phyloP scores from a whole-genome alignment of 352 stramenopile genomes.

The Globisporangium cystogenes region DNA sequence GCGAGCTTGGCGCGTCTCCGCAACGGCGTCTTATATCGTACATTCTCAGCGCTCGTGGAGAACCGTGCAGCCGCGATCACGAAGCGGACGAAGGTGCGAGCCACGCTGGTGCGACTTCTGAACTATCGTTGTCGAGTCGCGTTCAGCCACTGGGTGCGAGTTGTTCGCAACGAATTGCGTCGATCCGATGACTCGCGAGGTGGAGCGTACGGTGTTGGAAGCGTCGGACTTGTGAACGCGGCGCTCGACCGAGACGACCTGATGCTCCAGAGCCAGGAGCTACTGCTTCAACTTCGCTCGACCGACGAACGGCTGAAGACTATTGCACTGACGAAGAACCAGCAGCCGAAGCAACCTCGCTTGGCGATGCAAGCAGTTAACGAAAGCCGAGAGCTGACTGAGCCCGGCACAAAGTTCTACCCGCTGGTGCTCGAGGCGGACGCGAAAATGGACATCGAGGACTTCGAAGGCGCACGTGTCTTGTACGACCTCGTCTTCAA shows the following conservation, averaged over 20 bases:
- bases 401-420: constrained; percentile 32
- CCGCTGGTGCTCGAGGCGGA: constrained; percentile 48
- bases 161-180: constrained; percentile 4
- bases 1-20: constrained; percentile 29
- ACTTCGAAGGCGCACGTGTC: constrained; percentile 32
- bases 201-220: constrained; percentile 29
- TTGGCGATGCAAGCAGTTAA: not conserved
- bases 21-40: constrained; percentile 33
- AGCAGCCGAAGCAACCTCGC: constrained; percentile 16
- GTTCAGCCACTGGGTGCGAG: constrained; percentile 22
- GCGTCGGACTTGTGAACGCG: constrained; percentile 37
- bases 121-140: constrained; percentile 22
- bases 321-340: constrained; percentile 37
- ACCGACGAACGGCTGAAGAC: constrained; percentile 30
- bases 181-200: not conserved
- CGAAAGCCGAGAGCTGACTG: constrained; percentile 5
- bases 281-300: constrained; percentile 35
- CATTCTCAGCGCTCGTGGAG: constrained; percentile 42
- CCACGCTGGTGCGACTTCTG: constrained; percentile 20
- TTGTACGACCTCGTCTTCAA: constrained; percentile 38
- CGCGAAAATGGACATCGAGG: constrained; percentile 45
- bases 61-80: constrained; percentile 30
- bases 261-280: constrained; percentile 32
- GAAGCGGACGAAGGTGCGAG: constrained; percentile 33
- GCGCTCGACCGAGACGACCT: constrained; percentile 44